Conservation (phyloP, 1,284 basidiomycete genomes). For the Ceratobasidium sp. region DNA sequence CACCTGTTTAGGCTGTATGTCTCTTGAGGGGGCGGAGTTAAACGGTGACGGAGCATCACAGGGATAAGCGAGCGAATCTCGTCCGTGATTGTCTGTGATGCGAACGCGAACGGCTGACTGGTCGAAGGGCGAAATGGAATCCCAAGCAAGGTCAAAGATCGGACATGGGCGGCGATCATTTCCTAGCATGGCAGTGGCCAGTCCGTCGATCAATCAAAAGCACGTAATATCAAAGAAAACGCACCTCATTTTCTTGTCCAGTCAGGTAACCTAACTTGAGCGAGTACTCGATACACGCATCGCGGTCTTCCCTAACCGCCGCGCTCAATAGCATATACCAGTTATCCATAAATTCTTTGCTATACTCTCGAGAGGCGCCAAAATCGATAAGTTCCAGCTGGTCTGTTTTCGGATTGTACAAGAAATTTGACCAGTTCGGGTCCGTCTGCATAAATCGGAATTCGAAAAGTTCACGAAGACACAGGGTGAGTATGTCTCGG, state of each 20-base stretch:
- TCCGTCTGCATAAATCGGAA: conserved; percentile 98
- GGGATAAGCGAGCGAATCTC: conserved; percentile 88
- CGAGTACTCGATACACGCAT: conserved; percentile 81
- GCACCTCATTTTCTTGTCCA: conserved; percentile 85
- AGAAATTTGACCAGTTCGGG: conserved; percentile 98
- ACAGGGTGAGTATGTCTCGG: conserved; percentile 84
- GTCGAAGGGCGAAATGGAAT: conserved; percentile 80
- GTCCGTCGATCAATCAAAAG: not conserved
- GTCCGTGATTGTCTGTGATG: conserved; percentile 73
- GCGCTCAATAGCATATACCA: conserved; percentile 88
- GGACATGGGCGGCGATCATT: conserved; percentile 92
- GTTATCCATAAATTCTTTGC: conserved; percentile 87
- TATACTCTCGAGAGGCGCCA: conserved; percentile 92
- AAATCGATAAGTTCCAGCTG: conserved; percentile 94
- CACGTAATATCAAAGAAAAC: conserved; percentile 48
- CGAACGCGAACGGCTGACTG: conserved; percentile 73
- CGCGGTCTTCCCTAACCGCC: conserved; percentile 78
- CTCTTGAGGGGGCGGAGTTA: conserved; percentile 93
- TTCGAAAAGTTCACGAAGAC: conserved; percentile 90
- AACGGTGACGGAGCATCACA: conserved; percentile 88
- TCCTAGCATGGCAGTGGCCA: conserved; percentile 62
- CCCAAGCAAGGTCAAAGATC: conserved; percentile 85
- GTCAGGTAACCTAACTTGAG: conserved; percentile 89
- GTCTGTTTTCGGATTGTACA: conserved; percentile 80
- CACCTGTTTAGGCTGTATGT: conserved; percentile 94